Conservation (phyloP, 2,329 filamentous ascomycete species). For the Akanthomyces lecanii region DNA sequence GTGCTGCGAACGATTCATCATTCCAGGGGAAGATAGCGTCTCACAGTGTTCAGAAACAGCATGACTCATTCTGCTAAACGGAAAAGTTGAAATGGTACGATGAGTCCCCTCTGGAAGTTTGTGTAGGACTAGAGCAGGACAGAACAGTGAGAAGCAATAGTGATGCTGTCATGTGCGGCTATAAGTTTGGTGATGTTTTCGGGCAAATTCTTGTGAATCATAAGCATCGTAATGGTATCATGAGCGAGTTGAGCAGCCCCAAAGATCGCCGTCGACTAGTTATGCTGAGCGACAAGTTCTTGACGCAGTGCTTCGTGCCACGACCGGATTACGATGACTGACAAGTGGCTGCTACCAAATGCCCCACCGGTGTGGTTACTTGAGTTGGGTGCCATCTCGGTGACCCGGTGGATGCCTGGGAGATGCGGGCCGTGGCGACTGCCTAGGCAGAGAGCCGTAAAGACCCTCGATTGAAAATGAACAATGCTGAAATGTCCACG, state of each 20-base stretch:
- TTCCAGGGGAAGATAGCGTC: background rate
- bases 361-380: background rate
- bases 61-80: background rate
- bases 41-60: background rate
- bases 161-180: background rate
- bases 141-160: background rate
- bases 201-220: background rate
- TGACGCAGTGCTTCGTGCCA: background rate
- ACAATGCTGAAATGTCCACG: background rate
- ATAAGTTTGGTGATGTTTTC: background rate
- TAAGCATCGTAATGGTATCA: background rate
- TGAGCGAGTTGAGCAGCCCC: background rate
- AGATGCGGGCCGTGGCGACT: background rate
- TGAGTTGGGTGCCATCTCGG: background rate
- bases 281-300: background rate
- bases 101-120: background rate
- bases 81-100: background rate
- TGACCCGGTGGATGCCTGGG: background rate
- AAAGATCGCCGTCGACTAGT: background rate
- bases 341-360: constrained; percentile 6
- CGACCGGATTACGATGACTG: background rate
- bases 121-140: background rate
- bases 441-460: background rate
- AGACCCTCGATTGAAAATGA: background rate
- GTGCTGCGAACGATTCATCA: background rate